phyloP scores from a whole-genome alignment of 495 filamentous ascomycete species.

The Aspergillus egyptiacus region DNA sequence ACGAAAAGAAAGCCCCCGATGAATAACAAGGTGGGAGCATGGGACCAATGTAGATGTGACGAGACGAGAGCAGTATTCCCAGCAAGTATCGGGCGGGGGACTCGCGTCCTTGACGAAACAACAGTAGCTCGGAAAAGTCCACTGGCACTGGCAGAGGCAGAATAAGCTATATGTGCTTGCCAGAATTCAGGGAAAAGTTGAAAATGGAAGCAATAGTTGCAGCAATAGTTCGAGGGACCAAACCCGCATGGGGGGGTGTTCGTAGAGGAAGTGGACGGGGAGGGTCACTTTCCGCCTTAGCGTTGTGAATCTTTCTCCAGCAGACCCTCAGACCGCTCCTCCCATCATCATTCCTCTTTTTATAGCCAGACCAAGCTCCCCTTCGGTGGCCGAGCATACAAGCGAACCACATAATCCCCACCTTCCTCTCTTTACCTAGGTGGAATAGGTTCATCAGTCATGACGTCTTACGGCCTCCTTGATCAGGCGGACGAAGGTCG shows the following conservation, averaged over 20 bases:
- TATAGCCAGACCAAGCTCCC: conserved; percentile 3
- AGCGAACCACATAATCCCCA: conserved; percentile 7
- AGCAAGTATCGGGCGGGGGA: conserved; percentile 1
- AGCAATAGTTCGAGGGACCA: conserved; percentile 6
- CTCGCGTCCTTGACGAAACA: not conserved
- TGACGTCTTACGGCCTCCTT: conserved; percentile 44
- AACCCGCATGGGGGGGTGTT: not conserved
- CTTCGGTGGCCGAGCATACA: conserved; percentile 16
- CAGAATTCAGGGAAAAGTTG: not conserved
- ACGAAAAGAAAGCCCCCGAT: not conserved
- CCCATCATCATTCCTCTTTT: conserved; percentile 9
- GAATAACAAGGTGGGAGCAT: not conserved
- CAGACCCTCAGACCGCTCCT: conserved; percentile 15
- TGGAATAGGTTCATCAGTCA: conserved; percentile 15
- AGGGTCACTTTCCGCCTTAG: conserved; percentile 17
- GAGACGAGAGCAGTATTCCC: not conserved
- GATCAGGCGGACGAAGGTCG: conserved; percentile 50
- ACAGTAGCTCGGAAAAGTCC: not conserved
- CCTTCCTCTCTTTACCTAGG: not conserved
- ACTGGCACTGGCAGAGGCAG: not conserved
- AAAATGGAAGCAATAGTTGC: conserved; percentile 5
- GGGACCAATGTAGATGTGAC: not conserved
- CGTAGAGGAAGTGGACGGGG: conserved; percentile 3
- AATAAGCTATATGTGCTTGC: not conserved
- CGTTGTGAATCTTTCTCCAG: conserved; percentile 7